Conservation (phyloP, 805 yeast genomes). For the Limtongozyma cylindracea region DNA sequence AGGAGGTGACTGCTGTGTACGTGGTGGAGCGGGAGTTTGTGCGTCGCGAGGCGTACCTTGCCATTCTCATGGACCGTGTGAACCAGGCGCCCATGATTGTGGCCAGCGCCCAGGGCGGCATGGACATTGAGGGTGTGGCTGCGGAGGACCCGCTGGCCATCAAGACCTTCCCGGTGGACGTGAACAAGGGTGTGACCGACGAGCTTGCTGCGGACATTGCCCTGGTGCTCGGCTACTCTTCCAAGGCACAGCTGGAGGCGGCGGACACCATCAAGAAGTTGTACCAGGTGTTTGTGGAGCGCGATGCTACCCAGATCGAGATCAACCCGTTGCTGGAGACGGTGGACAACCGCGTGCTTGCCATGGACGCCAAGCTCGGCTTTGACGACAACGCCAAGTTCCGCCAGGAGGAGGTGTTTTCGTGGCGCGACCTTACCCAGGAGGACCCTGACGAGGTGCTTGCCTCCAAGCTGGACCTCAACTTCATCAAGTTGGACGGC, state of each 20-base stretch:
- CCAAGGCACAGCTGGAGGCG: conserved; percentile 60
- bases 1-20: conserved; percentile 89
- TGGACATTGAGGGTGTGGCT: conserved; percentile 99
- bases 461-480: conserved; percentile 75
- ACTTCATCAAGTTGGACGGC: conserved; percentile 95
- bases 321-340: conserved; percentile 96
- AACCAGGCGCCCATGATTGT: conserved; percentile 80
- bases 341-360: conserved; percentile 67
- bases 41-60: conserved; percentile 83
- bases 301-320: conserved; percentile 94
- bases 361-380: conserved; percentile 98
- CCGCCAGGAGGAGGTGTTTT: conserved; percentile 86
- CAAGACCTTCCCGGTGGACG: conserved; percentile 61
- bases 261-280: conserved; percentile 70
- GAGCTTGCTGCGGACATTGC: conserved; percentile 58
- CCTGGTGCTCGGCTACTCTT: conserved; percentile 55
- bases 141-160: conserved; percentile 75
- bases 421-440: conserved; percentile 93
- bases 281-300: conserved; percentile 72
- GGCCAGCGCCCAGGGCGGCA: conserved; percentile 96
- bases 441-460: conserved; percentile 95
- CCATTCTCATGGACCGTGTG: conserved; percentile 85
- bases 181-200: conserved; percentile 60
- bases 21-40: conserved; percentile 89
- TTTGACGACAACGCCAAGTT: conserved; percentile 91